phyloP scores from a whole-genome alignment of 164 flowering plant genomes.

The Liriodendron chinense region DNA sequence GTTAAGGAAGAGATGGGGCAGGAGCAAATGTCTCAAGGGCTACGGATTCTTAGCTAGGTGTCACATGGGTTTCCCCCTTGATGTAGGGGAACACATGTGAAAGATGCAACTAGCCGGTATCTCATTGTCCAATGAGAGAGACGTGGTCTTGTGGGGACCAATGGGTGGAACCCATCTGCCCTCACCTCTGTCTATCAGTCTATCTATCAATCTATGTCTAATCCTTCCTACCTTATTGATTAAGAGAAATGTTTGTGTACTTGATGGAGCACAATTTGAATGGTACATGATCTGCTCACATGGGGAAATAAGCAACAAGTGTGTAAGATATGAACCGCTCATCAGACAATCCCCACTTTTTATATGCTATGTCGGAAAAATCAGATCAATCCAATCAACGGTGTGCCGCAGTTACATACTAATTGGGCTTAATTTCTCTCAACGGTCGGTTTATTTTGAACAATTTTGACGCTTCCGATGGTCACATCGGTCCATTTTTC shows the following conservation, averaged over 20 bases:
- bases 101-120: not conserved
- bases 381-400: not conserved
- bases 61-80: conserved; percentile 19
- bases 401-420: not conserved
- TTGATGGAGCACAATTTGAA: not conserved
- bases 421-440: not conserved
- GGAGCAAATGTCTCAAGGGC: conserved; percentile 6
- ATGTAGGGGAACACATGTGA: conserved; percentile 14
- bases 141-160: no score
- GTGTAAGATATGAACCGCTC: not conserved
- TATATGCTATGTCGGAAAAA: not conserved
- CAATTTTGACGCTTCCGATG: conserved; percentile 12
- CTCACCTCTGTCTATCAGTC: no score
- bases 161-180: no score
- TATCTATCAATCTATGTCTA: not conserved
- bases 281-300: not conserved
- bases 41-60: not conserved
- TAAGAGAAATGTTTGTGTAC: not conserved
- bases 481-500: no score
- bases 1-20: not conserved
- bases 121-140: not conserved
- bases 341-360: not conserved
- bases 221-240: not conserved
- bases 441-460: not conserved
- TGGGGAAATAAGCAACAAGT: not conserved